Base-by-base conservation (phyloP, 352 stramenopile genomes). In the Phytophthora tentaculata region DNA sequence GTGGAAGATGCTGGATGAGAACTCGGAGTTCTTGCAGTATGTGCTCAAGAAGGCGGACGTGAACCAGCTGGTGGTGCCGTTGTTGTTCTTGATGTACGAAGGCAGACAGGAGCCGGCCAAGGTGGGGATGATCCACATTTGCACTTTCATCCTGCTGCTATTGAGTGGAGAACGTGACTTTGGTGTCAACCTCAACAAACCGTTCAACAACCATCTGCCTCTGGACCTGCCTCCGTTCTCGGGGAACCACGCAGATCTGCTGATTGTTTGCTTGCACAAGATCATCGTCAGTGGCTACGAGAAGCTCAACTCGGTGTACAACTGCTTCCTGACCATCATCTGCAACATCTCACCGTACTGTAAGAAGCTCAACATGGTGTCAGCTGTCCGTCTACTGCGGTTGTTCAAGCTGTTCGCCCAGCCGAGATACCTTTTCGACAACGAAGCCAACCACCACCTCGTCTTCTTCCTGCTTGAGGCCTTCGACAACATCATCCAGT, bases 401-500 rank as follows among this genome's bases (percentile, higher is more conserved):
- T 78, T 99, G 12, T 99, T 99, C 75, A 98, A 99, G 80, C 77
- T 99, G 12, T 99, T 99, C 65, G 93, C 94, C 2, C 96, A 97
- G 68, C 94, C 95, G 6, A 70, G 90, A 35, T 96, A 93, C 61
- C 76, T 99, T 10, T 99, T 99, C 64, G 90, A 96, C 63, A 96
- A 96, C 53, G 96, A 99, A 61, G 96, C 94, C 17, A 98, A 98
- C 61, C 92, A 99, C 72, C 84, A 95, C 49, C 90, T 99, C 57
- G 86, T 99, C 23, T 98, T 97, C 24, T 94, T 99, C 43, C 67
- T 99, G 45, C 82, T 99, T 29, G 97, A 99, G 78, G 96, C 98
- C 5, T 99, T 99, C 73, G 98, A 99, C 81, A 99, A 99, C 79
- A 97, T 99, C 53, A 98, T 99, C 69, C 98, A 99, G 86, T 99